Evolutionary conservation across 768 basidiomycete species (phyloP).

Genomic region (Suillus fuscotomentosus): DNA sequence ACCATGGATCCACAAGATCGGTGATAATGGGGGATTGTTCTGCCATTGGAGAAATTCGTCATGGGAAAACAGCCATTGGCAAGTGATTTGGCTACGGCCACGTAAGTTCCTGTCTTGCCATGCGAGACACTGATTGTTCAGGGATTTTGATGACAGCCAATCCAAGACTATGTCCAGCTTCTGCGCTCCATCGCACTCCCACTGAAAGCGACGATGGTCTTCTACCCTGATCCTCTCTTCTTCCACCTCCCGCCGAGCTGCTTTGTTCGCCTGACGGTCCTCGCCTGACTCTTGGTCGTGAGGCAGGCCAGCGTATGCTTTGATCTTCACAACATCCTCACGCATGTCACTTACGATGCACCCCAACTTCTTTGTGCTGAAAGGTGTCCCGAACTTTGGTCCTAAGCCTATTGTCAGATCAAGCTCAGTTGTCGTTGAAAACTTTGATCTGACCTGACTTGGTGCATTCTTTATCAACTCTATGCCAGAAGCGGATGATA

Average conservation of each 20-base stretch:
- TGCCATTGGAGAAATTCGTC: neutral
- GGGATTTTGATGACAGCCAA: too few species aligned
- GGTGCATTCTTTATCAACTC: conserved; percentile 22
- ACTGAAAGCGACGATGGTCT: too few species aligned
- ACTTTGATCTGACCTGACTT: neutral
- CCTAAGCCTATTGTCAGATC: neutral
- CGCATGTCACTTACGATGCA: neutral
- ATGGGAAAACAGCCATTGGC: neutral
- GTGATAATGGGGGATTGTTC: neutral
- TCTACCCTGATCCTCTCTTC: too few species aligned
- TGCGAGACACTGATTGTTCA: too few species aligned
- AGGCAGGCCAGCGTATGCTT: neutral
- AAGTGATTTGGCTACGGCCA: neutral
- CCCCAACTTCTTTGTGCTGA: neutral
- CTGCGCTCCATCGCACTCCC: too few species aligned
- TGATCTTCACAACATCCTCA: neutral
- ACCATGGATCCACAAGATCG: neutral
- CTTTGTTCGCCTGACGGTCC: too few species aligned
- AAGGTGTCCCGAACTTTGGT: neutral
- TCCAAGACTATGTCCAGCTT: too few species aligned
- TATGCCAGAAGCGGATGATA: conserved; percentile 23
- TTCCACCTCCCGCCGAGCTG: too few species aligned
- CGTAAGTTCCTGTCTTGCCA: neutral
- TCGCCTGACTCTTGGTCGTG: neutral
- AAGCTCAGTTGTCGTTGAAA: neutral